Conservation (phyloP, 352 stramenopile genomes). For the Phytophthora citrophthora region DNA sequence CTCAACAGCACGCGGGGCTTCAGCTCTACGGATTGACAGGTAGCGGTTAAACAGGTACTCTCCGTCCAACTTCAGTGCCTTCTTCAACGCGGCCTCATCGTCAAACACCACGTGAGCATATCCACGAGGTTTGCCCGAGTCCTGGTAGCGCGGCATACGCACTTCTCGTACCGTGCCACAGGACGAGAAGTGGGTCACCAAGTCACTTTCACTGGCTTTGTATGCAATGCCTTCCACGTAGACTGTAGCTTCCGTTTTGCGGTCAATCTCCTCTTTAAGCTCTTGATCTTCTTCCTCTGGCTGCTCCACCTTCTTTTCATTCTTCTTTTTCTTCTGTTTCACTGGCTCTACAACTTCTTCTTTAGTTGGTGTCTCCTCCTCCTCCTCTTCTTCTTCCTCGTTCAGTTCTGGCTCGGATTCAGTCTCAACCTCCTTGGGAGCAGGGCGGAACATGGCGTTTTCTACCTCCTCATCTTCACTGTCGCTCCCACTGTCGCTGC, state of each 20-base stretch:
- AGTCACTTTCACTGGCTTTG: slow-evolving; percentile 87
- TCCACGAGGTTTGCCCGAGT: slow-evolving; percentile 91
- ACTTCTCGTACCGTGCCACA: slow-evolving; percentile 93
- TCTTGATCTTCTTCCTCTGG: slow-evolving; percentile 35
- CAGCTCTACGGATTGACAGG: slow-evolving; percentile 86
- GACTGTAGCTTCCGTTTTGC: slow-evolving; percentile 86
- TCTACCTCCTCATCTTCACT: slow-evolving; percentile 74
- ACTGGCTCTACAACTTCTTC: slow-evolving; percentile 66
- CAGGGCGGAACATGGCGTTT: slow-evolving; percentile 77
- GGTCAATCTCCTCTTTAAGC: slow-evolving; percentile 65
- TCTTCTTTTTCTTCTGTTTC: slow-evolving; percentile 35
- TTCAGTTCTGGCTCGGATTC: slow-evolving; percentile 25
- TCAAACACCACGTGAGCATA: slow-evolving; percentile 95
- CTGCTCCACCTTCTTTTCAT: slow-evolving; percentile 12
- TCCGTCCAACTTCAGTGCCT: slow-evolving; percentile 88
- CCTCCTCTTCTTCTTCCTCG: slow-evolving; percentile 23
- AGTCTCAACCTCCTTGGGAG: slow-evolving; percentile 24
- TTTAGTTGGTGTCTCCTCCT: slow-evolving; percentile 5
- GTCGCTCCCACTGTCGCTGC: slow-evolving; percentile 24
- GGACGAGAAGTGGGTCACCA: slow-evolving; percentile 90
- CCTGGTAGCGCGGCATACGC: slow-evolving; percentile 93
- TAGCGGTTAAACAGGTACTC: slow-evolving; percentile 91
- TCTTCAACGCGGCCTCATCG: slow-evolving; percentile 62
- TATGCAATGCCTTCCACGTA: slow-evolving; percentile 98
- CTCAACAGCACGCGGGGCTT: slow-evolving; percentile 77